Conservation (phyloP, 164 flowering plant species). For the Macadamia tetraphylla region DNA sequence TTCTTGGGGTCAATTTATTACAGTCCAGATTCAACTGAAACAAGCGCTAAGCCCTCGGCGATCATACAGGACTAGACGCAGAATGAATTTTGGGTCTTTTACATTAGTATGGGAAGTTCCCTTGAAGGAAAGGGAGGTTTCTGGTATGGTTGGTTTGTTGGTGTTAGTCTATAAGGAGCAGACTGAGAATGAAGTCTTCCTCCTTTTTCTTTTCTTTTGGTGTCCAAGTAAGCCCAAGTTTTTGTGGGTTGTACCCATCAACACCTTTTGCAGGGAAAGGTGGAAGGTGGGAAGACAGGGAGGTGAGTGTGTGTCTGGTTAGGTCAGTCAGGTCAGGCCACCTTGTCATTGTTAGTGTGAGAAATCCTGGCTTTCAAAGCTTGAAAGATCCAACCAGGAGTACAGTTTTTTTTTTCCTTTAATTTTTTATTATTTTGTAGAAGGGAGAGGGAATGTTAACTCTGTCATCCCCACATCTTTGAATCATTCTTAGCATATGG, state of each 20-base stretch:
- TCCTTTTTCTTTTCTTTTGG: slow-evolving; percentile 14
- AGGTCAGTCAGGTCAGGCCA: slow-evolving; percentile 38
- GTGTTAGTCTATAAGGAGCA: slow-evolving; percentile 19
- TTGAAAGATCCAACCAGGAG: slow-evolving; percentile 36
- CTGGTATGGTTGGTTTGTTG: slow-evolving; percentile 17
- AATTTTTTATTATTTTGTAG: slow-evolving; percentile 15
- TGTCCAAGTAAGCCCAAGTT: slow-evolving; percentile 44
- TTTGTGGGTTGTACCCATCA: slow-evolving; percentile 48
- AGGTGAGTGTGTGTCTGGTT: slow-evolving; percentile 14
- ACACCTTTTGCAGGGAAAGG: slow-evolving; percentile 35
- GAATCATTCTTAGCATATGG: slow-evolving; percentile 22
- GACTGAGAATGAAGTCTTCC: slow-evolving; percentile 26
- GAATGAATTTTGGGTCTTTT: not conserved
- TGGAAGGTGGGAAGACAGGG: slow-evolving; percentile 21
- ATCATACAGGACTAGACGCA: slow-evolving; percentile 1
- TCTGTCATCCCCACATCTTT: slow-evolving; percentile 16
- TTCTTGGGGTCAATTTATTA: slow-evolving; percentile 1
- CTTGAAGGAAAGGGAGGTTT: slow-evolving; percentile 29
- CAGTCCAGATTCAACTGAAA: not conserved
- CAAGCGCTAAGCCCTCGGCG: not conserved
- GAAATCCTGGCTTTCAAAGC: slow-evolving; percentile 43
- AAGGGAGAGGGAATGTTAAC: slow-evolving; percentile 12
- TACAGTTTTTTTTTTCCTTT: slow-evolving; percentile 1
- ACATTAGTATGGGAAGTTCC: slow-evolving; percentile 15
- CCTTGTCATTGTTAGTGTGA: slow-evolving; percentile 43